Evolutionary conservation across 164 flowering plant species (phyloP).

Genomic region (Santalum album): DNA sequence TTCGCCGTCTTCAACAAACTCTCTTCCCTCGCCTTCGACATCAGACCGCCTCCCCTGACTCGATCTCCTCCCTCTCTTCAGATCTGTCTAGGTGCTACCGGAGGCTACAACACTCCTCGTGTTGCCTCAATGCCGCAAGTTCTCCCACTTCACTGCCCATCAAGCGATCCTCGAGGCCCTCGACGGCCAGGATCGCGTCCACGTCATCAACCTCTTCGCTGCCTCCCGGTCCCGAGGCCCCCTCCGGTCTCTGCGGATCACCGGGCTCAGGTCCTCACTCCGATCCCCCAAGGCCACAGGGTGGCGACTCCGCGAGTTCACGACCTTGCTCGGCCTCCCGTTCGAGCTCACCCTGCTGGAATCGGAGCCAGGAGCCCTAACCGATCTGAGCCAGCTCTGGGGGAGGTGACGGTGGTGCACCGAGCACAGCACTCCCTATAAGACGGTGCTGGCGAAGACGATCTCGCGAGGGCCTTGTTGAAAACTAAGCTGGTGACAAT

Average conservation of each 20-base stretch:
- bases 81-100: no score
- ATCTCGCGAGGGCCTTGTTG: constrained; percentile 32
- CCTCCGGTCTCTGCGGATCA: constrained; percentile 31
- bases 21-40: no score
- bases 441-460: constrained; percentile 79
- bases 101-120: no score
- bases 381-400: constrained; percentile 38
- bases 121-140: no score
- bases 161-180: constrained; percentile 81
- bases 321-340: constrained; percentile 59
- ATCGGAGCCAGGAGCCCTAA: constrained; percentile 54
- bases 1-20: no score
- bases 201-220: constrained; percentile 73
- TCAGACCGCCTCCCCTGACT: no score
- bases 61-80: no score
- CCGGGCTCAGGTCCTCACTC: constrained; percentile 71
- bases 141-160: constrained; percentile 88
- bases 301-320: constrained; percentile 67
- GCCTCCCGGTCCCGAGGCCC: constrained; percentile 75
- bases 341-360: constrained; percentile 69
- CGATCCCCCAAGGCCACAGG: constrained; percentile 67
- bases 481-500: constrained; percentile 67
- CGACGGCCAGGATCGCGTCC: constrained; percentile 76
- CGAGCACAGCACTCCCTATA: constrained; percentile 89
- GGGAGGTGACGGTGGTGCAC: constrained; percentile 64